Percentiles rank a stretch among this genome's conserved stretches.
phyloP scores from a whole-genome alignment of 805 yeast species.

The Saccharomycopsis schoenii region DNA sequence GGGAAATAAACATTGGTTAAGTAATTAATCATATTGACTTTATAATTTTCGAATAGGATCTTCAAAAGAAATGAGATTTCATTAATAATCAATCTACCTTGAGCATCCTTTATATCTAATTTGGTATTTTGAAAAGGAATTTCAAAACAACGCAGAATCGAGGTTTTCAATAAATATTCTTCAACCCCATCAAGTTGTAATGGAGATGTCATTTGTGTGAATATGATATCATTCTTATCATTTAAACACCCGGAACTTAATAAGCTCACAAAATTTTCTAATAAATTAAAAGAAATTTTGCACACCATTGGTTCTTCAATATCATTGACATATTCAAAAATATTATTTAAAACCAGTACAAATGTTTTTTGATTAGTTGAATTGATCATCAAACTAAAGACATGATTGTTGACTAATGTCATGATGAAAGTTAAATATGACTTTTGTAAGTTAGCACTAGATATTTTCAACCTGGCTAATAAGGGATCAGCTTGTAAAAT shows the following conservation, averaged over 20 bases:
- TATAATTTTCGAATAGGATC: conserved; percentile 43
- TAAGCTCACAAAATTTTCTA: conserved; percentile 50
- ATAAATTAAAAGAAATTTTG: conserved; percentile 58
- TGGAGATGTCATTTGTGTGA: conserved; percentile 32
- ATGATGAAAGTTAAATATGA: conserved; percentile 61
- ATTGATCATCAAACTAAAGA: conserved; percentile 66
- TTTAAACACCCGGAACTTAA: conserved; percentile 63
- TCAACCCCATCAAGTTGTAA: conserved; percentile 58
- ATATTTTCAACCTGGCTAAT: conserved; percentile 1
- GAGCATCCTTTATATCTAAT: conserved; percentile 69
- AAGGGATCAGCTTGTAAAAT: conserved; percentile 7
- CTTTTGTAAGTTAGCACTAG: conserved; percentile 43
- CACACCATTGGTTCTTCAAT: conserved; percentile 53
- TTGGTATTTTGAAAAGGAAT: conserved; percentile 63
- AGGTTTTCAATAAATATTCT: conserved; percentile 56
- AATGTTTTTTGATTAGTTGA: conserved; percentile 53
- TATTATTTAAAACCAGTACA: conserved; percentile 49
- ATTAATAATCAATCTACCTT: conserved; percentile 58
- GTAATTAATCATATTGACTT: conserved; percentile 40
- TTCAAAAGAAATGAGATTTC: conserved; percentile 68
- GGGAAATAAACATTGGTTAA: conserved; percentile 42
- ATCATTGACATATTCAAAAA: conserved; percentile 57
- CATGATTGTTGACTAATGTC: conserved; percentile 64
- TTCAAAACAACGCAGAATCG: conserved; percentile 62
- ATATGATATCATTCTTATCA: conserved; percentile 50